Evolutionary conservation across 345 rosid species (phyloP).

Genomic region (Murraya koenigii): DNA sequence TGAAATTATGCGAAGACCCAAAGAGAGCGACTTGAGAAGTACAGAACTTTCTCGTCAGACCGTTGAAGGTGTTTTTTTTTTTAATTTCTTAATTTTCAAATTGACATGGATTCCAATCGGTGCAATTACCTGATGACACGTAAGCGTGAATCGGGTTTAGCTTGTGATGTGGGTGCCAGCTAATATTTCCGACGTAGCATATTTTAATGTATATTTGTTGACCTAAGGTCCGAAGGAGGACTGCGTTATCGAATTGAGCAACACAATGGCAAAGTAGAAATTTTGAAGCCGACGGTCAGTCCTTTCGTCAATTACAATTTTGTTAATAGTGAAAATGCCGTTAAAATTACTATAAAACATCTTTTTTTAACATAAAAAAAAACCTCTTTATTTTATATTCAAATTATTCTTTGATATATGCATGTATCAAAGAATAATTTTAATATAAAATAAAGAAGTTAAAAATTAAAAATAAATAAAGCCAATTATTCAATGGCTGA

Average conservation of each 20-base stretch:
- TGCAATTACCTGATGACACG: too few relatives aligned
- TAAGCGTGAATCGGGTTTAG: too few relatives aligned
- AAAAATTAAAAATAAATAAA: too few relatives aligned
- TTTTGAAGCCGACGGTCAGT: background rate
- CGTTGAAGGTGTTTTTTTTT: background rate
- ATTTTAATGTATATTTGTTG: background rate
- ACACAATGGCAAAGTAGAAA: background rate
- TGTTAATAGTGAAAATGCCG: too few relatives aligned
- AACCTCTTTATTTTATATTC: too few relatives aligned
- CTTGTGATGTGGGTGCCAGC: too few relatives aligned
- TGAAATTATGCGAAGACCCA: background rate
- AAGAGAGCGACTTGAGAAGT: background rate
- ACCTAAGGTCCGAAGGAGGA: background rate
- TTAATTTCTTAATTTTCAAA: background rate
- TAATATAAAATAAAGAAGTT: too few relatives aligned
- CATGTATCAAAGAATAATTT: too few relatives aligned
- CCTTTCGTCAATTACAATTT: background rate
- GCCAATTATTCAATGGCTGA: too few relatives aligned
- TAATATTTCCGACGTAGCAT: background rate
- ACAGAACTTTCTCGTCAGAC: conserved; percentile 15
- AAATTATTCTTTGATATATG: too few relatives aligned
- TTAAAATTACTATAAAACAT: too few relatives aligned
- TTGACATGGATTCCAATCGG: background rate
- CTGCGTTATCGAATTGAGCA: background rate
- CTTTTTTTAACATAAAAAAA: too few relatives aligned